These are phyloP conservation scores for Penicillium italicum DNA, from an alignment of 2,329 filamentous ascomycete species.

Conservation along the genomic window DNA sequence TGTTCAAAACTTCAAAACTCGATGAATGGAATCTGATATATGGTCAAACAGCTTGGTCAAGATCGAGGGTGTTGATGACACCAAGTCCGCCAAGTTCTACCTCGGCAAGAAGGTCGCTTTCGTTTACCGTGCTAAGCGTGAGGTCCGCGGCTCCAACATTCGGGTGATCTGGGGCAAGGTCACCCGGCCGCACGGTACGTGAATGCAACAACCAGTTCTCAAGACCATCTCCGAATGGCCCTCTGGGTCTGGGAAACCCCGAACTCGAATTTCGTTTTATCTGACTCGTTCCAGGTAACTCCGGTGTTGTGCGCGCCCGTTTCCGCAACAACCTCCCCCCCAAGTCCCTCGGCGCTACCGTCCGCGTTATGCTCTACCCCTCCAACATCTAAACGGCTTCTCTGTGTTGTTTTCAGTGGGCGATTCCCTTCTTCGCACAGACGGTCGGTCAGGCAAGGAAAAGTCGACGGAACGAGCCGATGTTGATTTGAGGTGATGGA, in stretches of 20 bases:
- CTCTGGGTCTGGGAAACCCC: neutral
- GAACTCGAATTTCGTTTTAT: neutral
- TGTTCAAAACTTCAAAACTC: constrained; percentile 10
- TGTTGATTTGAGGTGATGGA: constrained; percentile 37
- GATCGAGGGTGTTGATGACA: constrained; percentile 96
- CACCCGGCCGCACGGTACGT: constrained; percentile 86
- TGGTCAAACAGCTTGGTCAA: constrained; percentile 69
- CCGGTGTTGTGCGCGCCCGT: constrained; percentile 94
- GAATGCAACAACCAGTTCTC: constrained; percentile 8
- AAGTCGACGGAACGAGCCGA: constrained; percentile 39
- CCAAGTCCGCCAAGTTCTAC: constrained; percentile 93
- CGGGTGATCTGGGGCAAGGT: constrained; percentile 99
- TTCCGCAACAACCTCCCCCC: constrained; percentile 95
- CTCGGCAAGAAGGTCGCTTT: constrained; percentile 98
- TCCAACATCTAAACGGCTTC: constrained; percentile 78
- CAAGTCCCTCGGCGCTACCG: constrained; percentile 92
- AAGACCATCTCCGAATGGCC: neutral
- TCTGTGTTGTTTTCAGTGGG: constrained; percentile 33
- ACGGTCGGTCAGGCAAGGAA: constrained; percentile 35
- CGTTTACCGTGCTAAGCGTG: constrained; percentile 93
- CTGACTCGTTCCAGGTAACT: constrained; percentile 67
- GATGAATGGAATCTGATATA: constrained; percentile 25
- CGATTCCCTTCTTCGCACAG: constrained; percentile 37
- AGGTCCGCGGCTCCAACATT: constrained; percentile 97
- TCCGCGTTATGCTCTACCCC: constrained; percentile 97